phyloP scores from a whole-genome alignment of 345 rosid species.

The Eucalyptus tenuipes region DNA sequence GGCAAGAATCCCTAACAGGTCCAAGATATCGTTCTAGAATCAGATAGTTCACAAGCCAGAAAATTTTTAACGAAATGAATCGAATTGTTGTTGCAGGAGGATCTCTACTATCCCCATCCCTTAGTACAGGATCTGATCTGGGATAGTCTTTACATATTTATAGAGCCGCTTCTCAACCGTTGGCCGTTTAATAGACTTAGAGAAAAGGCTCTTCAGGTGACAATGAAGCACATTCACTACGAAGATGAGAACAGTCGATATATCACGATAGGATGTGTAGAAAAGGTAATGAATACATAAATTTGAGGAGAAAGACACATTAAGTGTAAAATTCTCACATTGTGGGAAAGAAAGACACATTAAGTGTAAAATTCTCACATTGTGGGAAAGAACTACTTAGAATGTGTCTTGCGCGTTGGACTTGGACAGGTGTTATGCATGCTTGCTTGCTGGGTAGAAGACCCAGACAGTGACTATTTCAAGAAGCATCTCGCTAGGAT shows the following conservation, averaged over 20 bases:
- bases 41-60: not conserved
- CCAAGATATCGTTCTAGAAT: not conserved
- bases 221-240: conserved; percentile 21
- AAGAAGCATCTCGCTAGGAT: conserved; percentile 49
- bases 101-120: conserved; percentile 27
- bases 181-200: conserved; percentile 29
- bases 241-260: conserved; percentile 32
- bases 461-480: conserved; percentile 35
- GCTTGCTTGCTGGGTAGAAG: conserved; percentile 68
- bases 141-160: conserved; percentile 12
- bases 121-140: conserved; percentile 22
- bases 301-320: not conserved
- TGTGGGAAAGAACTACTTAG: not conserved
- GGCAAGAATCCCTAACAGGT: not conserved
- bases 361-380: not conserved
- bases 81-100: conserved; percentile 9
- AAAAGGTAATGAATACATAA: conserved; percentile 6
- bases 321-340: not conserved
- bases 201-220: conserved; percentile 13
- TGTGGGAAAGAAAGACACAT: not conserved
- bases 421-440: conserved; percentile 27
- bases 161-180: conserved; percentile 23
- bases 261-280: conserved; percentile 25
- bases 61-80: not conserved
- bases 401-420: not conserved